Conservation (phyloP, 192 early-diverging fungal species). For the Endogone sp. region DNA sequence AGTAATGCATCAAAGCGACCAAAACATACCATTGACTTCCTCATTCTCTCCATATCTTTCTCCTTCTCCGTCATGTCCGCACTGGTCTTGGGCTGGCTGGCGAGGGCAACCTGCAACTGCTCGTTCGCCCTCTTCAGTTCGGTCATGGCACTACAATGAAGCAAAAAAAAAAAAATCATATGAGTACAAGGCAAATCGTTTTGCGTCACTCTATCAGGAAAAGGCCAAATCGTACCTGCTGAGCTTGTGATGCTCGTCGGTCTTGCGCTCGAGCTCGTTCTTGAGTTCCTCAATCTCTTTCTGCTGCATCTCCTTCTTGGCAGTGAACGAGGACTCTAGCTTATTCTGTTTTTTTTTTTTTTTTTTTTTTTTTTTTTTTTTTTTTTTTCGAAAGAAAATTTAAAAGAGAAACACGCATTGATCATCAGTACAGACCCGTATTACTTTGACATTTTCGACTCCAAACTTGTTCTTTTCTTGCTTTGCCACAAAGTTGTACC, state of each 20-base stretch:
- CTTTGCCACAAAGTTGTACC: too few relatives aligned
- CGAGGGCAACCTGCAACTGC: constrained; percentile 35
- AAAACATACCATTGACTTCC: constrained; percentile 33
- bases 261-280: constrained; percentile 62
- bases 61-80: constrained; percentile 44
- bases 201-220: too few relatives aligned
- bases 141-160: constrained; percentile 30
- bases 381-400: too few relatives aligned
- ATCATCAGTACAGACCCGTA: too few relatives aligned
- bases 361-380: too few relatives aligned
- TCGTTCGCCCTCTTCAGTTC: constrained; percentile 63
- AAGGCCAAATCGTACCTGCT: constrained; percentile 19
- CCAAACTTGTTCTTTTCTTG: too few relatives aligned
- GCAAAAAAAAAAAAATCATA: too few relatives aligned
- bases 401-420: too few relatives aligned
- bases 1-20: not conserved
- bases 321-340: constrained; percentile 81
- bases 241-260: constrained; percentile 60
- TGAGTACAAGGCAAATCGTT: too few relatives aligned
- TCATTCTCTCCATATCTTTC: constrained; percentile 75
- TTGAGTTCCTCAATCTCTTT: constrained; percentile 72
- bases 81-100: not conserved
- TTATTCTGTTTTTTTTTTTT: constrained; percentile 37
- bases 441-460: too few relatives aligned
- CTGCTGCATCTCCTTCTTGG: constrained; percentile 71